Evolutionary conservation across 2,329 filamentous ascomycete genomes (phyloP), one percentile per base, ranked within the genome.

Genomic region (Aspergillus sp.): DNA sequence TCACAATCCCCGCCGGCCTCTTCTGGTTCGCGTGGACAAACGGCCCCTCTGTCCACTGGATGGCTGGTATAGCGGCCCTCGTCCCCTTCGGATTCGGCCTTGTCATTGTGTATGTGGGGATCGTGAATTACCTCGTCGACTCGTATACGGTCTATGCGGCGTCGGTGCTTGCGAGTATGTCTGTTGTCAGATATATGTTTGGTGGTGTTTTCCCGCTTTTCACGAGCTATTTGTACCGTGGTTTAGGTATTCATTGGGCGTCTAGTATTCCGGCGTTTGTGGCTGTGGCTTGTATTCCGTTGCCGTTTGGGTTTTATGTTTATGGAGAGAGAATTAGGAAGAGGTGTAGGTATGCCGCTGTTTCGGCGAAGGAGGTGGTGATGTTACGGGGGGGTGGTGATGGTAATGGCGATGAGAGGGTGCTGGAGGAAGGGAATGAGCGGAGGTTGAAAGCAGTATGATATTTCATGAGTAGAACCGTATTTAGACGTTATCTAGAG

Each of bases 11-110:
- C 0, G 69, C 84, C 43, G 81, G 82, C 12, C 73, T 86, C 3
- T 84, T 86, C 69, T 84, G 82, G 82, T 83, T 86, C 57, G 83
- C 82, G 0, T 86, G 84, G 84, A 84, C 83, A 1, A 81, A 83
- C 50, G 80, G 74, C 54, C 76, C 70, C 57, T 68, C 66, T 3
- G 62, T 76, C 35, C 74, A 76, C 60, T 77, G 73, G 73, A 72
- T 76, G 55, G 73, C 67, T 9, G 67, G 68, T 55, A 68, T 77
- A 44, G 69, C 72, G 4, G 73, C 69, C 4, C 69, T 66, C 21
- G 75, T 68, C 4, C 70, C 74, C 2, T 76, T 78, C 46, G 76
- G 76, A 0, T 77, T 78, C 48, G 76, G 76, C 12, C 71, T 77
- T 65, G 71, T 78, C 3, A 58, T 77, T 17, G 69, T 77, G n/a